Evolutionary conservation across 306 rosid genomes (phyloP), one percentile per base, ranked within the genome.

Genomic region (Fragaria ananassa): DNA sequence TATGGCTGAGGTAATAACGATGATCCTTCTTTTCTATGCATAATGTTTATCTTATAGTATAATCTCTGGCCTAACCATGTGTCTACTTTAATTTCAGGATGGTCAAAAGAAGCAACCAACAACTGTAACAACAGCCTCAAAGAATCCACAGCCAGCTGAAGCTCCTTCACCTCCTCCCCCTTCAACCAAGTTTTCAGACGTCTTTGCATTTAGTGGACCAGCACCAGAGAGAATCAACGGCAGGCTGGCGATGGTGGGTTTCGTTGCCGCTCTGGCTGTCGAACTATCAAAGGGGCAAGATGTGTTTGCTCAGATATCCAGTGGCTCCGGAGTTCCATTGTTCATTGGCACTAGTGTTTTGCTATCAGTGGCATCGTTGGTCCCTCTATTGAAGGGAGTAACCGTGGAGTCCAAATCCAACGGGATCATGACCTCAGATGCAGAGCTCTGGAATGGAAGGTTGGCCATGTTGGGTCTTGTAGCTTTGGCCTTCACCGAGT

Each of bases 181-280:
- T 21, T 64, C 68, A 8, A 17, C 89, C 0, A 89, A 83, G 15
- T 81, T 89, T 17, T 27, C 83, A 0, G 90, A 89, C 17, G 44
- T 91, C 46, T 74, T 91, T 17, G 94, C 95, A 0, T 89, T 86
- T 74, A 78, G 91, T 25, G 97, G 94, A 5, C 89, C 91, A 2
- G 95, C 87, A 41, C 94, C 93, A 1, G 97, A 91, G 78, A 89
- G 93, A 64, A 89, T 91, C 67, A 91, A 91, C 49, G 93, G 93
- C 15, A 82, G 95, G 66, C 71, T 88, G 6, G 93, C 94, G 4
- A 91, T 87, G 93, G 79, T 89, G 17, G 93, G 92, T 0, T 91
- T 91, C 39, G 92, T 86, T 1, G 78, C 89, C 0, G 97, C 94
- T 19, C 25, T 89, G 1, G 89, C 81, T n/a, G 84, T 86, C 60